Evolutionary conservation across 2,329 filamentous ascomycete species (phyloP).

Genomic region (Diplodia intermedia): DNA sequence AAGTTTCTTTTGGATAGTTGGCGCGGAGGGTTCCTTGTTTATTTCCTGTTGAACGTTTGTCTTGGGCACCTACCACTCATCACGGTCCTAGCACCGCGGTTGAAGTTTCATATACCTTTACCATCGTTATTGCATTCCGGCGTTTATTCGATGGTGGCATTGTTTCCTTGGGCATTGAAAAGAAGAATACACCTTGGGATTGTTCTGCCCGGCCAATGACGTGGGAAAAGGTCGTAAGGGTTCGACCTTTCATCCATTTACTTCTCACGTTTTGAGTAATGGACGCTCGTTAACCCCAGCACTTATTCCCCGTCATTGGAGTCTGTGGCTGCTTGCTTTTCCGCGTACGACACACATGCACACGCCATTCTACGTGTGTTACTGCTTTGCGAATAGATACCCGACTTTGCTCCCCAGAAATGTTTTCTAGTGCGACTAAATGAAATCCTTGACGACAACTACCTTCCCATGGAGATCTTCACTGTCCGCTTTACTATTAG

Average conservation of each 20-base stretch:
- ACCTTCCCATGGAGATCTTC: neutral
- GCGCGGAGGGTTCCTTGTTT: neutral
- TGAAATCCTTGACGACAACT: neutral
- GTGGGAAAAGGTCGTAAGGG: neutral
- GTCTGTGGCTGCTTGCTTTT: slow-evolving; percentile 11
- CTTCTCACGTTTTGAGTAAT: slow-evolving; percentile 12
- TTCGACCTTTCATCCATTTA: slow-evolving; percentile 11
- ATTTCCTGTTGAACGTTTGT: neutral
- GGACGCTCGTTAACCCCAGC: slow-evolving; percentile 6
- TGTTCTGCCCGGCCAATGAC: slow-evolving; percentile 17
- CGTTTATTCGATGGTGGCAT: neutral
- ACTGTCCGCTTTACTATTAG: neutral
- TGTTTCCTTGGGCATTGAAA: neutral
- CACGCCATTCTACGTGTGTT: neutral
- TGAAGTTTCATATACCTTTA: neutral
- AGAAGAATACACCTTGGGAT: slow-evolving; percentile 6
- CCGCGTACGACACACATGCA: neutral
- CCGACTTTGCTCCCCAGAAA: slow-evolving; percentile 6
- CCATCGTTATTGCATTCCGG: slow-evolving; percentile 6
- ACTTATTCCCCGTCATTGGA: slow-evolving; percentile 4
- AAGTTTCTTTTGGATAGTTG: slow-evolving; percentile 7
- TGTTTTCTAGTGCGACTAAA: neutral
- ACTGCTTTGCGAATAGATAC: slow-evolving; percentile 17
- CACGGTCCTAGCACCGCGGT: neutral
- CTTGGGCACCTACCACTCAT: neutral